Percentiles rank a stretch among this genome's conserved stretches.
Evolutionary conservation across 1,284 basidiomycete genomes (phyloP).

Genomic region (Rhodotorula glutinis): DNA sequence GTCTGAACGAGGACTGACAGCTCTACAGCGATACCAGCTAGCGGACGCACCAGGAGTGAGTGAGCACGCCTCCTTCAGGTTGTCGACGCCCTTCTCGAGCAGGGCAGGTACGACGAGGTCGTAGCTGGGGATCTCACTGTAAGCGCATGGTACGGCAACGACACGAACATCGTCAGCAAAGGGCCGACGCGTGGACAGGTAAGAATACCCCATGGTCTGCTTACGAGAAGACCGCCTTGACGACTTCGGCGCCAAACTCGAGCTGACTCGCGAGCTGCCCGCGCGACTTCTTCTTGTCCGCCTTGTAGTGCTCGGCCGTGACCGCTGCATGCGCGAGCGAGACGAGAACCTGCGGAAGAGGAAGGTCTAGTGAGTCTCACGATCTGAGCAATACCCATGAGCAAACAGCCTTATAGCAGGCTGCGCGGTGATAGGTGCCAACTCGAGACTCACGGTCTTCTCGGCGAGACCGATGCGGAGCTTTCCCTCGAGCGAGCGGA

Average conservation of each 20-base stretch:
- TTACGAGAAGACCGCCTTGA: conserved; percentile 93
- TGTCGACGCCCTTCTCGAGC: conserved; percentile 71
- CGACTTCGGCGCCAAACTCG: conserved; percentile 71
- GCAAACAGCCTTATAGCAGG: too few species aligned
- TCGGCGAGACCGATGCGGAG: conserved; percentile 96
- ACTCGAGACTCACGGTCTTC: conserved; percentile 58
- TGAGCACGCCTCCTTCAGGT: conserved; percentile 72
- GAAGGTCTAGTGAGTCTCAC: too few species aligned
- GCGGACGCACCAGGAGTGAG: conserved; percentile 80
- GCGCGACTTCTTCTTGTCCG: conserved; percentile 48
- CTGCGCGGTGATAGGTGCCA: too few species aligned
- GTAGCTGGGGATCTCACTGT: conserved; percentile 88
- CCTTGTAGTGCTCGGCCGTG: conserved; percentile 47
- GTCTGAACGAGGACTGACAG: too few species aligned
- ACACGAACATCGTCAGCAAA: too few species aligned
- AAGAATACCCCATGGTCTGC: neutral
- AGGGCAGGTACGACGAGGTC: conserved; percentile 92
- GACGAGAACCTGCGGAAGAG: conserved; percentile 61
- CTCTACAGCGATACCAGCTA: too few species aligned
- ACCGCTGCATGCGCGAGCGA: conserved; percentile 82
- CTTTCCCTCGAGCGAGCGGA: conserved; percentile 94
- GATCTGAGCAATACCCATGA: too few species aligned
- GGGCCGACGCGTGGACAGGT: too few species aligned
- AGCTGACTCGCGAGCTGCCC: conserved; percentile 71
- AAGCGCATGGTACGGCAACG: neutral